A percentile compares a stretch with the other conserved stretches of the same genome.
phyloP scores from a whole-genome alignment of 2,329 filamentous ascomycete genomes.

The Clonostachys rosea region DNA sequence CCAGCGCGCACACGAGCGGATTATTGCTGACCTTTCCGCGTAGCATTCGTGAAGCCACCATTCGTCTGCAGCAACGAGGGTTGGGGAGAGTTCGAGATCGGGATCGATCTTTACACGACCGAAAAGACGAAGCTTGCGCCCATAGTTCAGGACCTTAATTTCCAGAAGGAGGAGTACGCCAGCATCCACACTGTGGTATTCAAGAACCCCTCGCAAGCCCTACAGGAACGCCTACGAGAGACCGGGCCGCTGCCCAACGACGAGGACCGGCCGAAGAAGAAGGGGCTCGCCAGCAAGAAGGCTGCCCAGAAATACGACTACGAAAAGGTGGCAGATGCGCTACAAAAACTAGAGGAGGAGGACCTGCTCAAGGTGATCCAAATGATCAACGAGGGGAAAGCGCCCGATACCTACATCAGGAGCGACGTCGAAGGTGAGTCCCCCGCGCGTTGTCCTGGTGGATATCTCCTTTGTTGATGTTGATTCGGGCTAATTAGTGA shows the following conservation, averaged over 20 bases:
- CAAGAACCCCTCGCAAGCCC: constrained; percentile 86
- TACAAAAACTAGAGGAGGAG: constrained; percentile 87
- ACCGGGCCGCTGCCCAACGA: constrained; percentile 81
- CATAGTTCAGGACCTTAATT: constrained; percentile 88
- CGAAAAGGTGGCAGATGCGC: constrained; percentile 91
- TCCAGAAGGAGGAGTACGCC: constrained; percentile 77
- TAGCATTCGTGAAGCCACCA: constrained; percentile 77
- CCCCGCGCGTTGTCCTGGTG: constrained; percentile 1
- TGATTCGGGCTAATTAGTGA: constrained; percentile 9
- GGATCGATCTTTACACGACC: constrained; percentile 73
- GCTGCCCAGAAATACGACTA: constrained; percentile 74
- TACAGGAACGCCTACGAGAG: constrained; percentile 74
- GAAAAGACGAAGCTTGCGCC: constrained; percentile 78
- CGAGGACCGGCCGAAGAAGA: constrained; percentile 57
- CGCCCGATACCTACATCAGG: constrained; percentile 89
- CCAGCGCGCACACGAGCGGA: not conserved
- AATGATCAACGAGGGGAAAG: constrained; percentile 97
- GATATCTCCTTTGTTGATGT: not conserved
- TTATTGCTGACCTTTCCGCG: not conserved
- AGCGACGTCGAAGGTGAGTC: constrained; percentile 90
- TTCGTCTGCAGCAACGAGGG: constrained; percentile 91
- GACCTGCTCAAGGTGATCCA: constrained; percentile 93
- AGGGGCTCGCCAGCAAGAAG: constrained; percentile 66
- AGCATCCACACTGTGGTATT: constrained; percentile 76
- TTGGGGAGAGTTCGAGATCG: constrained; percentile 98